phyloP scores from a whole-genome alignment of 2,329 filamentous ascomycete genomes.

The Cryphonectria japonica region DNA sequence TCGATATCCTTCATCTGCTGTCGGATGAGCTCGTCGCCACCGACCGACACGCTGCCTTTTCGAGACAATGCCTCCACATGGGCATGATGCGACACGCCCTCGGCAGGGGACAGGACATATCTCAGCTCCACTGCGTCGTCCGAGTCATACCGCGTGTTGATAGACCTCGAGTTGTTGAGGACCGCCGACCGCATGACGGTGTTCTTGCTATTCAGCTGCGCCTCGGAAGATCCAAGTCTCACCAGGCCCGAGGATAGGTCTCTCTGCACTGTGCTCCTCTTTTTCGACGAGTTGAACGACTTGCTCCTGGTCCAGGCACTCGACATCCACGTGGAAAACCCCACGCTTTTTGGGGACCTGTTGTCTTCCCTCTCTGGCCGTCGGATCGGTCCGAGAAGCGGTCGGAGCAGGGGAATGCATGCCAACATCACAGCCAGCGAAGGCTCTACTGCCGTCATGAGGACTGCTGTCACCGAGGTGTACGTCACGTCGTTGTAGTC shows the following conservation, averaged over 20 bases:
- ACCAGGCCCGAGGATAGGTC: not conserved
- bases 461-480: slow-evolving; percentile 39
- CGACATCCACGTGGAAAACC: slow-evolving; percentile 13
- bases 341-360: not conserved
- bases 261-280: not conserved
- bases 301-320: slow-evolving; percentile 15
- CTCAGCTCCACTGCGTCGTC: slow-evolving; percentile 16
- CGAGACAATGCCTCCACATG: slow-evolving; percentile 10
- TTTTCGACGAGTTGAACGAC: slow-evolving; percentile 9
- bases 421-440: slow-evolving; percentile 44
- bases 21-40: not conserved
- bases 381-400: slow-evolving; percentile 33
- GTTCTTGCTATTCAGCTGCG: not conserved
- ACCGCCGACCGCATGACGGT: slow-evolving; percentile 8
- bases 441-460: slow-evolving; percentile 45
- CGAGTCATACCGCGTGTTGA: slow-evolving; percentile 9
- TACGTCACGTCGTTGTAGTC: slow-evolving; percentile 42
- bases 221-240: slow-evolving; percentile 12
- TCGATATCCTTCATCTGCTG: slow-evolving; percentile 7
- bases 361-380: not conserved
- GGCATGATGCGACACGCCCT: slow-evolving; percentile 15
- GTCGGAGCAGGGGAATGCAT: slow-evolving; percentile 46
- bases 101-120: slow-evolving; percentile 12
- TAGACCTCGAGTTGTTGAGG: not conserved
- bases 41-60: not conserved